A percentile compares a stretch with the other conserved stretches of the same genome.
Conservation (phyloP, 2,329 filamentous ascomycete species). For the Rhytidhysteron rufulum region DNA sequence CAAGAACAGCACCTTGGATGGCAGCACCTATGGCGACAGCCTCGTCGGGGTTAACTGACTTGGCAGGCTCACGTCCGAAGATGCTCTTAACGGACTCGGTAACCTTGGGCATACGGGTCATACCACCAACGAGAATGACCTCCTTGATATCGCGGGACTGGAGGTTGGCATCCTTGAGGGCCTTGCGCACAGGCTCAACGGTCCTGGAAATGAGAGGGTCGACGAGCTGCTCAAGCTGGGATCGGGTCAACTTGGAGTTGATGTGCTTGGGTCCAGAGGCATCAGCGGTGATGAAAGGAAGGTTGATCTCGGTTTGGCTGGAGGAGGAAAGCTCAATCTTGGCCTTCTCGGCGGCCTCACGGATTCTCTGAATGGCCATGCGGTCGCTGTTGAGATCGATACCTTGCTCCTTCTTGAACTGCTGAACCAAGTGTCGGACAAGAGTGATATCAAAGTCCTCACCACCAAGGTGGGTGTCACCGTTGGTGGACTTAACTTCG, state of each 20-base stretch:
- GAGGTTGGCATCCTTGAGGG: constrained; percentile 90
- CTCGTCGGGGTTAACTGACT: constrained; percentile 98
- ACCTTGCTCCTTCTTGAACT: constrained; percentile 94
- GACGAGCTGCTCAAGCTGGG: constrained; percentile 90
- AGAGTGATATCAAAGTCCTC: constrained; percentile 97
- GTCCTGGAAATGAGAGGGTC: constrained; percentile 84
- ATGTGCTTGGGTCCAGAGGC: constrained; percentile 97
- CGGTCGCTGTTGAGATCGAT: constrained; percentile 88
- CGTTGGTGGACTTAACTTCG: constrained; percentile 98
- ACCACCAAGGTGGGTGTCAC: constrained; percentile 96
- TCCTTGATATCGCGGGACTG: constrained; percentile 93
- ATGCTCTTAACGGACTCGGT: constrained; percentile 92
- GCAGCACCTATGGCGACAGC: constrained; percentile 96
- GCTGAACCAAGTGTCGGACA: constrained; percentile 86
- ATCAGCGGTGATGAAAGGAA: constrained; percentile 97
- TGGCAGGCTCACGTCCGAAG: constrained; percentile 93
- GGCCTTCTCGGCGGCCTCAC: constrained; percentile 97
- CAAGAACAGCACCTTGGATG: constrained; percentile 93
- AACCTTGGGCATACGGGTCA: constrained; percentile 99
- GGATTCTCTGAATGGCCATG: constrained; percentile 98
- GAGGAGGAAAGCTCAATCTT: constrained; percentile 98
- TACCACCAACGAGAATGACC: constrained; percentile 96
- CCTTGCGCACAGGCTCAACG: constrained; percentile 91
- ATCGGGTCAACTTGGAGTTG: constrained; percentile 87
- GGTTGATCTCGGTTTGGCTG: constrained; percentile 93